A percentile compares a stretch with the other conserved stretches of the same genome.
Evolutionary conservation across 2,329 filamentous ascomycete species (phyloP).

Genomic region (Ceratocystis destructans): DNA sequence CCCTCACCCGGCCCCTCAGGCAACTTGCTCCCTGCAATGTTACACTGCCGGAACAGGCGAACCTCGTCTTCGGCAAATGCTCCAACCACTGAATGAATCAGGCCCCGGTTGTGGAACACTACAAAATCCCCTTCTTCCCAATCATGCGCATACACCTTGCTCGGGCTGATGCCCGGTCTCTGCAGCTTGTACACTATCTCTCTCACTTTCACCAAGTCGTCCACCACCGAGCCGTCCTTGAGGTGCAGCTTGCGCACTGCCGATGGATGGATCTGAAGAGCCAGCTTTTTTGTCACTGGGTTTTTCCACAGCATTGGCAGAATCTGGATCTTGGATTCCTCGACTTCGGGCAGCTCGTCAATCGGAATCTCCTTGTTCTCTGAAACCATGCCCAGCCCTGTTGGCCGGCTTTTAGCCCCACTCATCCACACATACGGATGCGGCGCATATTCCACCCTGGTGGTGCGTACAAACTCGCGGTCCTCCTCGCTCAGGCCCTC

Average conservation of each 20-base stretch:
- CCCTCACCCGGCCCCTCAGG: conserved; percentile 35
- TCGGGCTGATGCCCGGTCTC: conserved; percentile 55
- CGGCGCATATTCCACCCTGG: conserved; percentile 59
- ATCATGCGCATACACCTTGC: conserved; percentile 57
- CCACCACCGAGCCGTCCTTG: conserved; percentile 52
- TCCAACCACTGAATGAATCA: conserved; percentile 62
- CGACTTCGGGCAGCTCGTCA: conserved; percentile 49
- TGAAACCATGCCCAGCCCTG: conserved; percentile 58
- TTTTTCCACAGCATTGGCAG: conserved; percentile 69
- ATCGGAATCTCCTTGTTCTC: conserved; percentile 48
- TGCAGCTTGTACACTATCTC: conserved; percentile 57
- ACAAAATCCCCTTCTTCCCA: conserved; percentile 67
- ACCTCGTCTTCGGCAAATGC: conserved; percentile 62
- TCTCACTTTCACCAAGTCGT: conserved; percentile 51
- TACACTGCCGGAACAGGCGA: conserved; percentile 63
- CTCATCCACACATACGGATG: conserved; percentile 79
- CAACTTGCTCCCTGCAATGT: conserved; percentile 52
- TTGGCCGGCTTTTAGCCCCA: conserved; percentile 48
- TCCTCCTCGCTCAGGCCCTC: conserved; percentile 50
- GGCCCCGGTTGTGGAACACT: conserved; percentile 64
- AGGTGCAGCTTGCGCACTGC: conserved; percentile 57
- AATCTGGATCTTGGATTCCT: conserved; percentile 52
- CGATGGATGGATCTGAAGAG: conserved; percentile 61
- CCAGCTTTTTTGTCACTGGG: conserved; percentile 52
- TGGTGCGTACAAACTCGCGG: conserved; percentile 51